Evolutionary conservation across 352 stramenopile species (phyloP).

Genomic region (Blastocystis sp.): DNA sequence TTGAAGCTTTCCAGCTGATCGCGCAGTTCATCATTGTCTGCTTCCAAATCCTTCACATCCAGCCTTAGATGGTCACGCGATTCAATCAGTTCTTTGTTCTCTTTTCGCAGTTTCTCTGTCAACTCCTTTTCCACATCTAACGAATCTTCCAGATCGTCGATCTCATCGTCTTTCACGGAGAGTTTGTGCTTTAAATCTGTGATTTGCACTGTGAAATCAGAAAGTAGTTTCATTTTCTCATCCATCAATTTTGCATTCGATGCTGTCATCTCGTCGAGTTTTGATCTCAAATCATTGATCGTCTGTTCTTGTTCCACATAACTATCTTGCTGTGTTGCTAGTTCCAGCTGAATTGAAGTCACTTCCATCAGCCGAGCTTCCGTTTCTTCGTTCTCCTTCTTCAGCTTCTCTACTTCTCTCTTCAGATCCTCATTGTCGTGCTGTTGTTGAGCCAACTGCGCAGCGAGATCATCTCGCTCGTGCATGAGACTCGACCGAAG

Average conservation of each 20-base stretch:
- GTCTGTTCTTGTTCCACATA: not conserved
- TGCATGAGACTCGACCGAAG: not conserved
- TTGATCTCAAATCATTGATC: not conserved
- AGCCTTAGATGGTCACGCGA: not conserved
- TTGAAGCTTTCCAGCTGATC: not conserved
- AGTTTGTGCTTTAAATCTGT: constrained; percentile 7
- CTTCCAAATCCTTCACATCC: constrained; percentile 48
- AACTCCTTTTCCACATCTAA: constrained; percentile 44
- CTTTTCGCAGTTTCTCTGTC: constrained; percentile 33
- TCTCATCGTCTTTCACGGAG: not conserved
- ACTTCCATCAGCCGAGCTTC: not conserved
- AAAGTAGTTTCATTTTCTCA: not conserved
- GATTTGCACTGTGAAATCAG: not conserved
- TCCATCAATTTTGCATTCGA: not conserved
- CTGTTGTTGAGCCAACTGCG: not conserved
- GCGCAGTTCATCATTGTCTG: constrained; percentile 31
- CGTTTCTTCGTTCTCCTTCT: not conserved
- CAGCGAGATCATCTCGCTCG: not conserved
- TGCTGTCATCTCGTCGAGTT: not conserved
- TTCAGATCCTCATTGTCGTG: not conserved
- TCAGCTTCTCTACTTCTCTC: not conserved
- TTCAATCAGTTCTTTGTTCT: constrained; percentile 33
- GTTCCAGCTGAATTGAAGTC: not conserved
- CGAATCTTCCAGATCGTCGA: constrained; percentile 12
- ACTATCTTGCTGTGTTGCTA: not conserved